Evolutionary conservation across 2,329 filamentous ascomycete genomes (phyloP).

Genomic region (Geosmithia morbida): DNA sequence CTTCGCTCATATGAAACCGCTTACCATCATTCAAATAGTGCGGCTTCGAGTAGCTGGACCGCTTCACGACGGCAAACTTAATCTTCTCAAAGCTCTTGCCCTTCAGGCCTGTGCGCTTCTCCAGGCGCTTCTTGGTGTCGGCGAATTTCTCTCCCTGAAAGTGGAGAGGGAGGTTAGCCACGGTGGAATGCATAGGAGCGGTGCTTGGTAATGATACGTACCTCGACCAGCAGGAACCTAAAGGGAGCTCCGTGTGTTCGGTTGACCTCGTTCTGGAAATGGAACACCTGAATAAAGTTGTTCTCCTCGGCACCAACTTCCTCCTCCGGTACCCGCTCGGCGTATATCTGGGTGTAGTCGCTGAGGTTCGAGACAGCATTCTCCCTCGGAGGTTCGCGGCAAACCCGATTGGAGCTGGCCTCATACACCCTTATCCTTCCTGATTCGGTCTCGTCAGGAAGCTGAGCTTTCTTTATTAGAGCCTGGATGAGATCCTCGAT

Average conservation of each 20-base stretch:
- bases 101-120: slow-evolving; percentile 85
- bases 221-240: slow-evolving; percentile 71
- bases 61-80: slow-evolving; percentile 74
- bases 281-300: slow-evolving; percentile 65
- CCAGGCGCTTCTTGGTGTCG: slow-evolving; percentile 88
- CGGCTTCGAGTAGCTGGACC: slow-evolving; percentile 60
- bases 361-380: slow-evolving; percentile 69
- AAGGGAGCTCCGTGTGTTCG: slow-evolving; percentile 84
- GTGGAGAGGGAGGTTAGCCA: background rate
- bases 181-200: background rate
- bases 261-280: slow-evolving; percentile 81
- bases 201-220: slow-evolving; percentile 22
- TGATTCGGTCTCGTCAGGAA: slow-evolving; percentile 58
- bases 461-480: slow-evolving; percentile 65
- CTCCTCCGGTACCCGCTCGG: slow-evolving; percentile 66
- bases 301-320: slow-evolving; percentile 42
- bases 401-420: slow-evolving; percentile 67
- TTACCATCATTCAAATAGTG: slow-evolving; percentile 79
- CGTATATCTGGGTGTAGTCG: slow-evolving; percentile 72
- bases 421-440: slow-evolving; percentile 71
- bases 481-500: slow-evolving; percentile 65
- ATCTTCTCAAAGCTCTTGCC: slow-evolving; percentile 98
- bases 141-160: slow-evolving; percentile 66
- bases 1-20: slow-evolving; percentile 13
- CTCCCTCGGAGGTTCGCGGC: slow-evolving; percentile 58